Base-by-base conservation (phyloP, 306 rosid species). In the peach (Prunus persica) region DNA sequence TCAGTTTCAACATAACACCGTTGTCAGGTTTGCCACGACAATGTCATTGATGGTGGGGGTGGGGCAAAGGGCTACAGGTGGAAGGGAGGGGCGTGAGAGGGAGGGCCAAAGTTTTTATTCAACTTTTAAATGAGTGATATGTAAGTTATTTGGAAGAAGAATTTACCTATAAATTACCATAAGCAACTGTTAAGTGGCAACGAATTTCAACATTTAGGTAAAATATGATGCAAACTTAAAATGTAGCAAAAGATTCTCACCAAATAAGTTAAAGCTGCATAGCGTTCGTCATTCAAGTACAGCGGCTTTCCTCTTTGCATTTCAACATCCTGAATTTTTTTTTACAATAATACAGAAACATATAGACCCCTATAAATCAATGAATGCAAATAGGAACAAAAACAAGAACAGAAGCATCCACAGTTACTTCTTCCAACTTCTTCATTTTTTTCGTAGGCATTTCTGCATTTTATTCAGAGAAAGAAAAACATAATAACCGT, bases 291-390 rank as follows among this genome's bases (percentile, higher is more conserved):
- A 20, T 91, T 96, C 83, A 96, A 80, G 88, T 87, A 87, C 72
- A 96, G 84, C 12, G 99, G 99, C 76, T 96, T 96, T 80, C 99
- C 99, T 81, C 99, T 86, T 4, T 10, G 71, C 93, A 96, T 91
- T 63, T 92, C 96, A 68, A 69, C 50, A 77, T 96, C 99, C 99
- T 96, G 87, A 76, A 69, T 84, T 55, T 63, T 30, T 58, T 46
- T 69, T 51, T 61, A 27, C 58, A 8, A 25, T 19, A 15, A 2
- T 15, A 74, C 57, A 50, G 24, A 43, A 38, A 15, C 54, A 27
- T 20, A 22, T 1, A 11, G 14, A 38, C 28, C 63, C 63, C 25
- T 43, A 41, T 20, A 70, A 18, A 70, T 30, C 19, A 16, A 10
- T 6, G 13, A 71, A 27, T 22, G 41, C 76, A 43, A 20, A 38